These are phyloP conservation scores for Persicaria maculosa DNA, from an alignment of 148 eudicot species.

Conservation along the genomic window DNA sequence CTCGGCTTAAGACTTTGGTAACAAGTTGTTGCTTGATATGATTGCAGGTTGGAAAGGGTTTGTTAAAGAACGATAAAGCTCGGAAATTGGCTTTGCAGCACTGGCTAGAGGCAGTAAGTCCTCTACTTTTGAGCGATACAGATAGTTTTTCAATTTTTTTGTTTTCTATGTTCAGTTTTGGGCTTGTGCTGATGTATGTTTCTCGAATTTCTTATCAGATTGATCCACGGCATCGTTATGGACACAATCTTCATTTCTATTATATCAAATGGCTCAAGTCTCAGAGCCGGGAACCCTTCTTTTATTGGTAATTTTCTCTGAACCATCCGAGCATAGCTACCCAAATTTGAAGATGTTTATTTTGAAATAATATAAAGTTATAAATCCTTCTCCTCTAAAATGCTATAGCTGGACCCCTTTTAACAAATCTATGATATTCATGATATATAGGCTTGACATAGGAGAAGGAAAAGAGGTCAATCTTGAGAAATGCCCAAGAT, in stretches of 20 bases:
- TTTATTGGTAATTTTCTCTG: slow-evolving; percentile 42
- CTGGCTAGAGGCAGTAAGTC: slow-evolving; percentile 79
- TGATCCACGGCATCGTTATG: slow-evolving; percentile 39
- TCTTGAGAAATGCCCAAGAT: slow-evolving; percentile 47
- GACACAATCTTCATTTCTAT: slow-evolving; percentile 37
- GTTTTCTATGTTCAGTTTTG: not conserved
- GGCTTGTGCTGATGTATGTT: not conserved
- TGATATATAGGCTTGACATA: slow-evolving; percentile 52
- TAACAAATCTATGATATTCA: not conserved
- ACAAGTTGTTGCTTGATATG: slow-evolving; percentile 9
- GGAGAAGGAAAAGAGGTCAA: slow-evolving; percentile 60
- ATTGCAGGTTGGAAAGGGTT: slow-evolving; percentile 58
- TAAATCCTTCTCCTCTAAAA: not conserved
- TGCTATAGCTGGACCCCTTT: not conserved
- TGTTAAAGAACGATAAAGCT: slow-evolving; percentile 51
- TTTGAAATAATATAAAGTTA: not conserved
- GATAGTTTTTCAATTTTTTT: not conserved
- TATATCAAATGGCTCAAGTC: slow-evolving; percentile 30
- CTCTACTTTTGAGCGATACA: slow-evolving; percentile 4
- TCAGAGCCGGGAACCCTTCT: slow-evolving; percentile 37
- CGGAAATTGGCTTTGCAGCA: slow-evolving; percentile 61
- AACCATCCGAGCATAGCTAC: not conserved
- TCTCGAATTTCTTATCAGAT: slow-evolving; percentile 18
- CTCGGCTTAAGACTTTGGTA: not conserved
- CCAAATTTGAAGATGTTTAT: not conserved